A percentile compares a stretch with the other conserved stretches of the same genome.
Conservation (phyloP, 768 basidiomycete species). For the Rhizopogon vinicolor region DNA sequence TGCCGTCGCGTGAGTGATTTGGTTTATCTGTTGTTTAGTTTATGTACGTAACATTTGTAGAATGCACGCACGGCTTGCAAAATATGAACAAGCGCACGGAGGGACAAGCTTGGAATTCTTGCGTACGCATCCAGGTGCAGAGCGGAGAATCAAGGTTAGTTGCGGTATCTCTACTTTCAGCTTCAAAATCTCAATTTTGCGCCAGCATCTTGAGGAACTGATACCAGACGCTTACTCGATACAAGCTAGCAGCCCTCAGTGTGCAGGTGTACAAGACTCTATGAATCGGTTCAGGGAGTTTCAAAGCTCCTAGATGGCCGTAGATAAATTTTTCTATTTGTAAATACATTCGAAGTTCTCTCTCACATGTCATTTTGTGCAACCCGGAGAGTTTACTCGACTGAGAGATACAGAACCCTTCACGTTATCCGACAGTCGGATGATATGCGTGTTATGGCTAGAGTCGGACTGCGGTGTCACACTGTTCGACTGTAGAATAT, state of each 20-base stretch:
- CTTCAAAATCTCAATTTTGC: neutral
- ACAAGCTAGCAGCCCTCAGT: conserved; percentile 52
- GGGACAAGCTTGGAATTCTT: conserved; percentile 51
- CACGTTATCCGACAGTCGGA: neutral
- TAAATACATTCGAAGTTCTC: neutral
- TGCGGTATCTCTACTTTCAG: neutral
- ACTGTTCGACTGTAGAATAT: too few relatives aligned
- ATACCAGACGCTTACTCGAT: conserved; percentile 57
- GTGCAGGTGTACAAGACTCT: conserved; percentile 36
- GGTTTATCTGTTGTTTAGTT: neutral
- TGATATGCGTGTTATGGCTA: too few relatives aligned
- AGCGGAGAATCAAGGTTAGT: conserved; percentile 66
- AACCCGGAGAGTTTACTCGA: neutral
- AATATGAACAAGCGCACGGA: conserved; percentile 41
- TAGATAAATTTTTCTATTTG: neutral
- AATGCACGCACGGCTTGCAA: conserved; percentile 66
- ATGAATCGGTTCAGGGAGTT: conserved; percentile 16
- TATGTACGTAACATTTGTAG: conserved; percentile 29
- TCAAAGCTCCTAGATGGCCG: neutral
- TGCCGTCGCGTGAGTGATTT: conserved; percentile 55
- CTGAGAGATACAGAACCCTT: neutral
- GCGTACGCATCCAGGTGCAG: conserved; percentile 75
- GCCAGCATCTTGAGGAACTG: conserved; percentile 46
- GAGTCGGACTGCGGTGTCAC: too few relatives aligned
- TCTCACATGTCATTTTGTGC: neutral